Evolutionary conservation across 2,329 filamentous ascomycete genomes (phyloP), one percentile per base, ranked within the genome.

Genomic region (Fusarium illudens): DNA sequence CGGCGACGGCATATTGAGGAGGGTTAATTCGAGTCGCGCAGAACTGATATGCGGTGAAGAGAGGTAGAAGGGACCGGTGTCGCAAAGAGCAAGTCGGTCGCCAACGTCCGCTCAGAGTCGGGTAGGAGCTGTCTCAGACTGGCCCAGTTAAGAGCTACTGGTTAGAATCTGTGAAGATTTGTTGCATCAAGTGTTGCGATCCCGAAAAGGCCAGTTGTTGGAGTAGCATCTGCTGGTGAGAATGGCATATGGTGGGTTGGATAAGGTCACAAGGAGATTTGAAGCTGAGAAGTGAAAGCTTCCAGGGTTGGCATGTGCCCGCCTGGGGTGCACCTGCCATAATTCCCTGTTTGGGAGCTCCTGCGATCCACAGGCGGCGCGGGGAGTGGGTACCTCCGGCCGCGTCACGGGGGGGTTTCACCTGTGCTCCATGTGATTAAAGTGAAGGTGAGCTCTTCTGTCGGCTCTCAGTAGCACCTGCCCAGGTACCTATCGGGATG

Each of bases 1-100:
- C 2, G 68, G 70, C 29, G 76, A 77, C 51, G 71, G 67, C 75
- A 77, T 77, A 20, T 50, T 36, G 9, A 6, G 19, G 13, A 36
- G 54, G 10, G 46, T 22, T 27, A 32, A 44, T 56, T 32, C 6
- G 36, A 25, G 6, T 48, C 15, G 61, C 22, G 27, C 6, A 27
- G 15, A 29, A 39, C 25, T 52, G 9, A 50, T 46, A 46, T 46
- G n/a, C 30, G 7, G 19, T 29, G 19, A 37, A n/a, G 19, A 33
- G 37, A 12, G 25, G 15, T 30, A n/a, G 32, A 25, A 52, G 34
- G 20, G 44, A 53, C 49, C 34, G 15, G 42, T 22, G 44, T 56
- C 44, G 54, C 54, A 59, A 32, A 51, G 42, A 27, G 17, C n/a
- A 17, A 36, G n/a, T 34, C n/a, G 44, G 53, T 67, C 52, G 67